Conservation (phyloP, 129 eudicot species). For the Rutidosis leptorrhynchoides region DNA sequence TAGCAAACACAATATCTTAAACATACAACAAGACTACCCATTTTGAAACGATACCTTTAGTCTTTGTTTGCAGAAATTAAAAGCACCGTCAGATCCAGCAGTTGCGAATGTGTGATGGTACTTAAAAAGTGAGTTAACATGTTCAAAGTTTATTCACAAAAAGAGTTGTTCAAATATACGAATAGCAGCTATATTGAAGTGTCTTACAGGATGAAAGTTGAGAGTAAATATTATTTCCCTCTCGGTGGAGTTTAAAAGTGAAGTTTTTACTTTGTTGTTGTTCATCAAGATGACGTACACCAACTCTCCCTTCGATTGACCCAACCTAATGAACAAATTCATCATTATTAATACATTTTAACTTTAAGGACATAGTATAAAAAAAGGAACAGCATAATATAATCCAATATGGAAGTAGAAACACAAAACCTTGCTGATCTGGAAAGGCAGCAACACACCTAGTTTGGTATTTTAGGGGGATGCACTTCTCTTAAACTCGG, state of each 20-base stretch:
- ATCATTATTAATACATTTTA: not conserved
- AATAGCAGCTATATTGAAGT: conserved; percentile 11
- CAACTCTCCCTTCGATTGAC: conserved; percentile 97
- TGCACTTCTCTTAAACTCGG: conserved; percentile 75
- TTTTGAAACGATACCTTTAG: conserved; percentile 53
- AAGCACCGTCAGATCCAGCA: conserved; percentile 97
- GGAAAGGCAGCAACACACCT: conserved; percentile 98
- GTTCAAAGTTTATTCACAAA: not conserved
- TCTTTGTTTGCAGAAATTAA: conserved; percentile 92
- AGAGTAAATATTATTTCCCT: conserved; percentile 80
- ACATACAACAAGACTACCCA: not conserved
- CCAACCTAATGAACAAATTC: conserved; percentile 64
- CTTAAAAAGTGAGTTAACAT: conserved; percentile 34
- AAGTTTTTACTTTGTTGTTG: conserved; percentile 76
- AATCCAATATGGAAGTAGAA: conserved; percentile 6
- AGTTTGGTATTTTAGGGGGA: conserved; percentile 96
- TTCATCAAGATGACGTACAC: conserved; percentile 96
- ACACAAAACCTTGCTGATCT: conserved; percentile 90
- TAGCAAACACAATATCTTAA: not conserved
- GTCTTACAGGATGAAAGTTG: conserved; percentile 90
- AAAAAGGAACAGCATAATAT: not conserved
- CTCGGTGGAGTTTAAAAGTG: conserved; percentile 96
- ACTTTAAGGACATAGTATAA: not conserved
- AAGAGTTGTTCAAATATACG: conserved; percentile 9
- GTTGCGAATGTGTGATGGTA: conserved; percentile 90